A percentile compares a stretch with the other conserved stretches of the same genome.
phyloP scores from a whole-genome alignment of 768 basidiomycete genomes.

The Tylopilus plumbeoviolaceoides region DNA sequence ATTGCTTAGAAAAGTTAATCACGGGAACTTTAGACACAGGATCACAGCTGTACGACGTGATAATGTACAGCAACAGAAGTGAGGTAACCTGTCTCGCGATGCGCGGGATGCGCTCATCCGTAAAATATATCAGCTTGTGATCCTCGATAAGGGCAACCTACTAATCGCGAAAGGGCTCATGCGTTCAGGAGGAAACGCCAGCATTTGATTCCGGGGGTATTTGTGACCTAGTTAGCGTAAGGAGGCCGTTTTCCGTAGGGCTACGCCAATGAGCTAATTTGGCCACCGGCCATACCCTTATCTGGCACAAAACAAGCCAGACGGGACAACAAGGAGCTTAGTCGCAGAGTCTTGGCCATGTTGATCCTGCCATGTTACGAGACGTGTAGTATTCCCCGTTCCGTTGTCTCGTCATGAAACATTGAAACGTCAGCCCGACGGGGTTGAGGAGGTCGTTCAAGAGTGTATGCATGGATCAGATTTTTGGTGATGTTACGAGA shows the following conservation, averaged over 20 bases:
- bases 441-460: neutral
- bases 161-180: slow-evolving; percentile 27
- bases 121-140: slow-evolving; percentile 3
- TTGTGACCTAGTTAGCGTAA: slow-evolving; percentile 10
- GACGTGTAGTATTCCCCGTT: slow-evolving; percentile 4
- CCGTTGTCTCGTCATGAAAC: neutral
- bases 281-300: slow-evolving; percentile 12
- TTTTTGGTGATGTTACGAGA: slow-evolving; percentile 10
- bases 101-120: neutral
- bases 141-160: slow-evolving; percentile 7
- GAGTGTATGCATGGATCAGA: neutral
- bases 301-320: neutral
- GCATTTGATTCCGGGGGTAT: slow-evolving; percentile 10
- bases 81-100: slow-evolving; percentile 1
- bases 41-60: neutral
- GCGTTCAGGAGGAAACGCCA: slow-evolving; percentile 4
- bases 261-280: slow-evolving; percentile 15
- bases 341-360: neutral
- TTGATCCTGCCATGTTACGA: slow-evolving; percentile 1
- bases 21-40: neutral
- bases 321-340: neutral
- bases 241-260: neutral
- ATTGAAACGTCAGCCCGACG: neutral
- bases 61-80: neutral
- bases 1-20: neutral